A percentile compares a stretch with the other conserved stretches of the same genome.
phyloP scores from a whole-genome alignment of 257 asterid genomes.

The Anisodus tanguticus region DNA sequence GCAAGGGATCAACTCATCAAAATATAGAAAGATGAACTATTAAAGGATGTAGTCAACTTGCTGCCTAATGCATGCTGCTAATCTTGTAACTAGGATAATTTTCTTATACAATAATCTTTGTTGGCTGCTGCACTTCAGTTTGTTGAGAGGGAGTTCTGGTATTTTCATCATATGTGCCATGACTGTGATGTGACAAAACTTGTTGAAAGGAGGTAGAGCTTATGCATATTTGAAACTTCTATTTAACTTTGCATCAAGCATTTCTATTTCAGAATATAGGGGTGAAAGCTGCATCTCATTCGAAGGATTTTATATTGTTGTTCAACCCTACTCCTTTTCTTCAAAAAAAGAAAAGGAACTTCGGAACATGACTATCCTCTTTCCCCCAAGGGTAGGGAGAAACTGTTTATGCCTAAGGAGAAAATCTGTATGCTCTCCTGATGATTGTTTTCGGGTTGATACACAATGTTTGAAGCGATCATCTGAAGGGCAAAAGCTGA shows the following conservation, averaged over 20 bases:
- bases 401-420: not conserved
- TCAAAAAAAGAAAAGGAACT: not conserved
- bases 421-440: not conserved
- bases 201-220: not conserved
- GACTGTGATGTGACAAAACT: not conserved
- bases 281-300: not conserved
- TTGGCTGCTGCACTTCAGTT: not conserved
- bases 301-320: not conserved
- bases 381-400: not conserved
- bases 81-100: not conserved
- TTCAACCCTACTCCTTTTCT: not conserved
- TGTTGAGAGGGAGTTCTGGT: conserved; percentile 5
- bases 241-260: not conserved
- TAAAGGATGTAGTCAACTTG: not conserved
- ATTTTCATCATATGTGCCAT: not conserved
- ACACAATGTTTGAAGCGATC: not conserved
- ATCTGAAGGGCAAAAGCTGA: conserved; percentile 10
- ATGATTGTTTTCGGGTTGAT: not conserved
- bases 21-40: not conserved
- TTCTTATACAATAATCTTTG: not conserved
- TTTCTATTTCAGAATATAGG: not conserved
- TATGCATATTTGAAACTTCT: not conserved
- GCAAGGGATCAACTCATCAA: not conserved
- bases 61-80: not conserved
- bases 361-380: not conserved